phyloP scores from a whole-genome alignment of 352 stramenopile species.

The Globisporangium cylindrosporum region DNA sequence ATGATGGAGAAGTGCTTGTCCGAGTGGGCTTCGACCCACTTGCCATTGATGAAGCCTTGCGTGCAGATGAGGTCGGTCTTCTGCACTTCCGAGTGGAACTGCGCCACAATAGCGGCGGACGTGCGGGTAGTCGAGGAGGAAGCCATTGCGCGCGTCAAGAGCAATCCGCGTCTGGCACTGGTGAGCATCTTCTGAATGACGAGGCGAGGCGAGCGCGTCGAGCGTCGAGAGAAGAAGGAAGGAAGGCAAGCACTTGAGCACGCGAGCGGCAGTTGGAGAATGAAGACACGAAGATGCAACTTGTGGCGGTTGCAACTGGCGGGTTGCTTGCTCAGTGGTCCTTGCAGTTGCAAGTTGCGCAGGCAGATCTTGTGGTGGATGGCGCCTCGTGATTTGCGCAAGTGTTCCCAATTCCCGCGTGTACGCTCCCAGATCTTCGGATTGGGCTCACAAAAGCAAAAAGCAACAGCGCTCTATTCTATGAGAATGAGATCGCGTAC shows the following conservation, averaged over 20 bases:
- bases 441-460: not conserved
- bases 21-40: slow-evolving; percentile 66
- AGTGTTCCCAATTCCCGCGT: not conserved
- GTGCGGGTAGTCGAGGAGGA: slow-evolving; percentile 15
- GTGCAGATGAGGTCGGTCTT: slow-evolving; percentile 72
- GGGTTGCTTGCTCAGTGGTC: not conserved
- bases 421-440: slow-evolving; percentile 13
- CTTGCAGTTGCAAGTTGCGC: not conserved
- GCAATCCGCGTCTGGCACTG: slow-evolving; percentile 10
- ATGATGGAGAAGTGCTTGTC: slow-evolving; percentile 58
- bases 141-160: slow-evolving; percentile 3
- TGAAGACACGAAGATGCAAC: slow-evolving; percentile 14
- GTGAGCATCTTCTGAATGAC: slow-evolving; percentile 13
- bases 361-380: not conserved
- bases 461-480: not conserved
- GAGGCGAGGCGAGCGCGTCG: not conserved
- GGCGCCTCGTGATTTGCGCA: not conserved
- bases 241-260: not conserved
- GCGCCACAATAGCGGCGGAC: not conserved
- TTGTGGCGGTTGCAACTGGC: not conserved
- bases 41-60: slow-evolving; percentile 73
- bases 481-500: not conserved
- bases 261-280: slow-evolving; percentile 26
- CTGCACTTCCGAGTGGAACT: slow-evolving; percentile 54
- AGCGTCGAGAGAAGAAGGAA: not conserved